phyloP scores from a whole-genome alignment of 352 stramenopile genomes.

The Globisporangium recalcitrans region DNA sequence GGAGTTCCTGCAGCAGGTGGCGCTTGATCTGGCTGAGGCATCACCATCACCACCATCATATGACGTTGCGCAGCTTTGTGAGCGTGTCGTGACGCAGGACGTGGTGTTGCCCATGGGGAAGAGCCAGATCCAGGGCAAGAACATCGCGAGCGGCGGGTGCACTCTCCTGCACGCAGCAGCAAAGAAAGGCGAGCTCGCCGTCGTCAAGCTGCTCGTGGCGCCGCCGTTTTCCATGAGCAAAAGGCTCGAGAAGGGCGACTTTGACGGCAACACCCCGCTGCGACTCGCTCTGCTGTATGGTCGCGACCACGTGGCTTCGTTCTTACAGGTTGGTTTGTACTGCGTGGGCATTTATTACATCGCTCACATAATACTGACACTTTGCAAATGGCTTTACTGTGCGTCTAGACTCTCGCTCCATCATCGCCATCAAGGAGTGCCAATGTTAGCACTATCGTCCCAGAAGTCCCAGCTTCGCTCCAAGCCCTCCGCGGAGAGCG shows the following conservation, averaged over 20 bases:
- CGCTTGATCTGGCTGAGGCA: slow-evolving; percentile 19
- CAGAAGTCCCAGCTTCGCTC: slow-evolving; percentile 7
- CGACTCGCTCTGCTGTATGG: slow-evolving; percentile 47
- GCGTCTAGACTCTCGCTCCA: background rate
- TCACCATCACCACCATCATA: background rate
- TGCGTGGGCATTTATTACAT: background rate
- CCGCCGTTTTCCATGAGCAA: slow-evolving; percentile 27
- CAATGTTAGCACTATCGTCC: background rate
- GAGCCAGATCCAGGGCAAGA: slow-evolving; percentile 55
- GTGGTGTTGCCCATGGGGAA: slow-evolving; percentile 62
- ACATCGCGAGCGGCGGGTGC: slow-evolving; percentile 66
- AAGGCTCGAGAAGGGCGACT: slow-evolving; percentile 29
- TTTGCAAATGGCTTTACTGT: too few species aligned
- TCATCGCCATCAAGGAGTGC: background rate
- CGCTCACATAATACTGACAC: background rate
- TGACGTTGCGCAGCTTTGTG: slow-evolving; percentile 14
- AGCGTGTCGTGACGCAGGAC: slow-evolving; percentile 44
- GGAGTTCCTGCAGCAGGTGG: slow-evolving; percentile 37
- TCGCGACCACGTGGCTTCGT: slow-evolving; percentile 27
- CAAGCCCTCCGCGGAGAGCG: slow-evolving; percentile 25
- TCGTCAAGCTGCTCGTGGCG: slow-evolving; percentile 42
- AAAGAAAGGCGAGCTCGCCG: slow-evolving; percentile 45
- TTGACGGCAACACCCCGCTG: slow-evolving; percentile 51
- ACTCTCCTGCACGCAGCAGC: slow-evolving; percentile 68
- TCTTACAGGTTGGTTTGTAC: slow-evolving; percentile 26